Evolutionary conservation across 139 green algal genomes (phyloP), one percentile per base, ranked within the genome.

Genomic region (Eudorina sp.): DNA sequence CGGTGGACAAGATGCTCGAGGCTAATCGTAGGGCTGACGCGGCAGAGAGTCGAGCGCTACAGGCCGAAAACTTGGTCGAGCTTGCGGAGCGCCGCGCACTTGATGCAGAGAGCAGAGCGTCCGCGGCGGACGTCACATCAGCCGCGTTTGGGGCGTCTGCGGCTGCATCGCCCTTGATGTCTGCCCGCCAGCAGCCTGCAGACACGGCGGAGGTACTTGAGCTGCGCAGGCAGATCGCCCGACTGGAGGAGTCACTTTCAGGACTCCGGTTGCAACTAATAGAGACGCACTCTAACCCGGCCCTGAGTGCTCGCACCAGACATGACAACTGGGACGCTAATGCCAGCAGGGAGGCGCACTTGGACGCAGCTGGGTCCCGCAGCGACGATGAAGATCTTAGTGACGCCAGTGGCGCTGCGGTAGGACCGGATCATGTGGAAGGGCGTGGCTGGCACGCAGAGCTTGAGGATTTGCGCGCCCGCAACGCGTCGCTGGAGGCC

Each of bases 121-220:
- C 66, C 34, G 36, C 66, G 36, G 11, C 34, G 16, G 66, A 75
- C 34, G 16, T 48, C 19, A 34, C 66, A 25, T 19, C 66, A 46
- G 16, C 64, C 14, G 36, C 66, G 38, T 31, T 16, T 38, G 70
- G 41, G 13, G 70, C 70, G 5, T 48, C 66, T 16, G 66, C 38
- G 18, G 66, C 66, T 23, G 66, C 66, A 27, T 46, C 66, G 9
- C 36, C 66, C 31, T 45, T 43, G 70, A 34, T 40, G 70, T 36
- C 40, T 5, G 41, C 40, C 13, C 14, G 23, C 5, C 62, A 45
- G 40, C 78, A 85, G 78, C 78, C 53, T 4, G 80, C 62, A 9
- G 80, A 86, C 31, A 86, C 34, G 27, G 31, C 80, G n/a, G 80
- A 86, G 41, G 80, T 86, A 18, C 0, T 64, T 27, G 60, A 76